Evolutionary conservation across 2,329 filamentous ascomycete genomes (phyloP).

Genomic region (Venturia oleaginea): DNA sequence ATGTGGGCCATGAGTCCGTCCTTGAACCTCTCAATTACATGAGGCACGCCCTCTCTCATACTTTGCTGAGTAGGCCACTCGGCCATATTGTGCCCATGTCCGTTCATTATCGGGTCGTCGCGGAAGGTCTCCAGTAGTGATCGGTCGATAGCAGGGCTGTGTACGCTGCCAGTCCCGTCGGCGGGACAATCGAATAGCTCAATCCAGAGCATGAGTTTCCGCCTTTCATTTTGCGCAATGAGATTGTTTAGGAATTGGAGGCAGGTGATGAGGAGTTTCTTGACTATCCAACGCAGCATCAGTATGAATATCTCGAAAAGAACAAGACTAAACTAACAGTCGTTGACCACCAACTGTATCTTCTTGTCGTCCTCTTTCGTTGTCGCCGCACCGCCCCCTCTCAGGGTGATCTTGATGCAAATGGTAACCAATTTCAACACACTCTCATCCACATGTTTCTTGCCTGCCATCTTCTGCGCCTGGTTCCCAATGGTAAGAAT

Average conservation of each 20-base stretch:
- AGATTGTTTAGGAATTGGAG: constrained; percentile 60
- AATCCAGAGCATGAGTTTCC: constrained; percentile 57
- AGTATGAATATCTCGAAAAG: background rate
- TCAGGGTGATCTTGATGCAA: constrained; percentile 54
- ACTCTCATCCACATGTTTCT: constrained; percentile 51
- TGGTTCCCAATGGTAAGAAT: constrained; percentile 51
- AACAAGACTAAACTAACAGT: constrained; percentile 35
- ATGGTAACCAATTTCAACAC: constrained; percentile 54
- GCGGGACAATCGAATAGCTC: constrained; percentile 52
- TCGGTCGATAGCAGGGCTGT: constrained; percentile 4
- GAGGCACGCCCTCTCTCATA: constrained; percentile 3
- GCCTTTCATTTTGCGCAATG: constrained; percentile 55
- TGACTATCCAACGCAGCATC: background rate
- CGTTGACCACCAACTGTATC: constrained; percentile 56
- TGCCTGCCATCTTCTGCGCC: constrained; percentile 54
- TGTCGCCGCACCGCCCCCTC: constrained; percentile 40
- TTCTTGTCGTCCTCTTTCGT: constrained; percentile 47
- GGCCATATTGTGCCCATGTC: background rate
- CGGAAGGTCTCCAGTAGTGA: background rate
- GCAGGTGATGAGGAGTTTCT: constrained; percentile 55
- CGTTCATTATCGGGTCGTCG: constrained; percentile 5
- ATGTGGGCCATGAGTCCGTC: constrained; percentile 11
- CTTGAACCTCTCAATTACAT: constrained; percentile 9
- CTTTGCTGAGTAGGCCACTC: background rate
- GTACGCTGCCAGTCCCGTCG: background rate